Percentiles rank a stretch among this genome's conserved stretches.
Conservation (phyloP, 2,329 filamentous ascomycete genomes). For the Curvularia verruculosa region DNA sequence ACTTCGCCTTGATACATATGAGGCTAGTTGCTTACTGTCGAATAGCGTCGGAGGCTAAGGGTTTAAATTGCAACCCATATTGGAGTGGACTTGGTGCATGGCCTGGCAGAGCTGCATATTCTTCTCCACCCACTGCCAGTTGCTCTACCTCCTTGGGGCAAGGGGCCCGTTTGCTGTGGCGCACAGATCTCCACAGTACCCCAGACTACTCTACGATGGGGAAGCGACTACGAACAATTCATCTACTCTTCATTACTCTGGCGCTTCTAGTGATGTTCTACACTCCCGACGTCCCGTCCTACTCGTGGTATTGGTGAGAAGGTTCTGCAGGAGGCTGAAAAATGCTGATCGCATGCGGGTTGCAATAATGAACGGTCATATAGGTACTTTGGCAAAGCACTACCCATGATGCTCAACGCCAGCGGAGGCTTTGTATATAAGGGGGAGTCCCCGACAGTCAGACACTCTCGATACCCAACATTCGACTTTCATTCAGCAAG, state of each 20-base stretch:
- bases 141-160: conserved; percentile 34
- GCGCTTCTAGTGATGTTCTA: conserved; percentile 25
- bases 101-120: conserved; percentile 18
- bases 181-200: conserved; percentile 43
- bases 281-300: conserved; percentile 43
- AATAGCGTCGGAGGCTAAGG: conserved; percentile 14
- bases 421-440: conserved; percentile 37
- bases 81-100: conserved; percentile 28
- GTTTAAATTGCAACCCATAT: conserved; percentile 19
- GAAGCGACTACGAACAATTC: conserved; percentile 28
- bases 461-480: conserved; percentile 35
- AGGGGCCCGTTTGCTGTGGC: conserved; percentile 24
- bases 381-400: conserved; percentile 24
- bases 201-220: conserved; percentile 42
- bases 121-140: conserved; percentile 23
- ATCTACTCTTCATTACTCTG: conserved; percentile 45
- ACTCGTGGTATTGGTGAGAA: conserved; percentile 34
- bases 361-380: conserved; percentile 27
- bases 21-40: conserved; percentile 10
- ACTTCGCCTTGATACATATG: conserved; percentile 15
- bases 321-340: conserved; percentile 10
- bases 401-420: conserved; percentile 12
- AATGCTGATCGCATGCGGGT: conserved; percentile 25
- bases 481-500: conserved; percentile 35
- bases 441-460: conserved; percentile 9